phyloP scores from a whole-genome alignment of 306 rosid genomes.

The Oxytropis ochrocephala region DNA sequence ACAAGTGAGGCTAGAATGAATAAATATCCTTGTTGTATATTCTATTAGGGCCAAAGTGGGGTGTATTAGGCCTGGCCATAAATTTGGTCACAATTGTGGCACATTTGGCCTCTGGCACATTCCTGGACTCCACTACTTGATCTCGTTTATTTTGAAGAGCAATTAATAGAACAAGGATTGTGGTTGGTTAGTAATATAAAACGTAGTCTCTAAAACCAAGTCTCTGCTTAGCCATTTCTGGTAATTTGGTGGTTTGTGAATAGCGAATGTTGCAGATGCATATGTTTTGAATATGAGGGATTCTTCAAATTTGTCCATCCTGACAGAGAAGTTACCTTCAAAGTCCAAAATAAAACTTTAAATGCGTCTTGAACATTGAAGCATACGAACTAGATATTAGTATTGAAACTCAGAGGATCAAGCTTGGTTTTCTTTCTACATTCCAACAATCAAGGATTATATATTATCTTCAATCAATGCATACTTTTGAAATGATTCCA shows the following conservation, averaged over 20 bases:
- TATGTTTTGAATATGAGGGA: neutral
- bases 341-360: neutral
- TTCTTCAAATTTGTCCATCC: neutral
- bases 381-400: neutral
- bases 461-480: neutral
- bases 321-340: neutral
- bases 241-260: neutral
- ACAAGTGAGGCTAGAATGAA: neutral
- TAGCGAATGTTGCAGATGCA: neutral
- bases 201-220: neutral
- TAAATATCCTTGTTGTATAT: neutral
- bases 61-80: neutral
- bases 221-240: neutral
- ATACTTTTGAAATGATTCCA: neutral
- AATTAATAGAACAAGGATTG: neutral
- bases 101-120: neutral
- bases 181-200: constrained; percentile 12
- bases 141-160: neutral
- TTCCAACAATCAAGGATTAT: neutral
- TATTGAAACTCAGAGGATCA: neutral
- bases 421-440: neutral
- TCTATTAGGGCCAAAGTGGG: neutral
- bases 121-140: neutral
- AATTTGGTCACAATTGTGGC: neutral
- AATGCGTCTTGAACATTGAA: neutral